Evolutionary conservation across 2,329 filamentous ascomycete species (phyloP), one percentile per base, ranked within the genome.

Genomic region (Laburnicola sp.): DNA sequence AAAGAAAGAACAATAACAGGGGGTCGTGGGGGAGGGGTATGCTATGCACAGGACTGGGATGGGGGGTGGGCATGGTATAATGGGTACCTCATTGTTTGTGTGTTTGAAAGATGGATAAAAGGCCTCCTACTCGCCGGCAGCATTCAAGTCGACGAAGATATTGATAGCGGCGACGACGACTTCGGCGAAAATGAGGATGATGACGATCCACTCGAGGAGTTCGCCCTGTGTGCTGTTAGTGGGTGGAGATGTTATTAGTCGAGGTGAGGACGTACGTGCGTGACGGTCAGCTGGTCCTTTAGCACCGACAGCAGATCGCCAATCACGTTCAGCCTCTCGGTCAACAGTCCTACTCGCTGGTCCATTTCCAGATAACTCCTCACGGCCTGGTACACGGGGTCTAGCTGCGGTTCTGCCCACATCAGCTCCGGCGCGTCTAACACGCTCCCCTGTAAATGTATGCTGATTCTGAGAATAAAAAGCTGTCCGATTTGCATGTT

Each of bases 401-500:
- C 94, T 5, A 99, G 82, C 73, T 97, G 92, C 6, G 94, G 94
- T 75, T 99, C 94, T 28, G 93, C 89, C 94, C 94, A 99, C 82
- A 99, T 97, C 36, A 99, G 82, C 75, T 99, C 94, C 0, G 94
- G 94, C 7, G 92, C 96, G 72, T 99, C 94, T 34, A 99, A 86
- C 4, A 99, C 92, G 27, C 90, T 96, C 30, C 94, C 94, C 73
- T 97, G 96, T 44, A 99, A 82, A 75, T 99, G 95, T 67, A 99
- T 97, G 73, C 94, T 97, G 77, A 99, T 97, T 53, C 94, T 86
- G 28, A 99, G 79, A 68, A 99, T 97, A 74, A 99, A 99, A 47
- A 99, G 84, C 76, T 99, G 92, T 71, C 94, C 94, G 54, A 99
- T 97, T 75, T 97, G 92, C 92, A 97, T 97, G 79, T 97, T 97